Evolutionary conservation across 179 eudicot genomes (phyloP), one percentile per base, ranked within the genome.

Genomic region (Corrigiola litoralis): DNA sequence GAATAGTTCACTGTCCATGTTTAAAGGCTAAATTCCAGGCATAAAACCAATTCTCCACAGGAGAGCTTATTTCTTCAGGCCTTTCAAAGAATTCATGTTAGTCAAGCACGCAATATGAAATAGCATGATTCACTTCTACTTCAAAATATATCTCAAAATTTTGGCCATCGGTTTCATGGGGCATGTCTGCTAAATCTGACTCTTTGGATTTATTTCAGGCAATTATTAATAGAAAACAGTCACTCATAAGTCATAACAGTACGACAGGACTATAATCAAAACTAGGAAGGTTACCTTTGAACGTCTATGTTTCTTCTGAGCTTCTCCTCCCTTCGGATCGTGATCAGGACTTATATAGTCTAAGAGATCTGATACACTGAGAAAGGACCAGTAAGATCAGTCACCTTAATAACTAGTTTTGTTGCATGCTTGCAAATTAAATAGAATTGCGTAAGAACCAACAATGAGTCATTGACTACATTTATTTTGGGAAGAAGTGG

Each of bases 291-390:
- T 38, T 85, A 94, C 99, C 97, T 94, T 94, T 50, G 91, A 73
- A 55, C 97, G 96, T 28, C 99, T 75, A 21, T 74, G 72, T 73
- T 81, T 94, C 79, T 85, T 90, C 76, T 75, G 88, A 56, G 81
- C 84, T 66, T 87, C 96, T n/a, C 81, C 75, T 4, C 81, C 86
- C 77, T 83, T 94, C n/a, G 89, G 76, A 66, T 88, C 87, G 52
- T 82, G 96, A 77, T 84, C 85, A 68, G 98, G 87, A 71, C 82
- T 90, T 48, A 94, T 94, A 61, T 75, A 94, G 77, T 94, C 99
- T 38, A 94, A 94, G 72, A 94, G 99, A 84, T 94, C 99, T 48
- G 99, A 87, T 38, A 94, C 99, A 76, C 99, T 94, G 86, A 58
- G 73, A 79, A 62, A 58, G 18, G 41, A 73, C 23, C 36, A 63